phyloP scores from a whole-genome alignment of 2,329 filamentous ascomycete genomes.

The Aspergillus pseudoterreus region DNA sequence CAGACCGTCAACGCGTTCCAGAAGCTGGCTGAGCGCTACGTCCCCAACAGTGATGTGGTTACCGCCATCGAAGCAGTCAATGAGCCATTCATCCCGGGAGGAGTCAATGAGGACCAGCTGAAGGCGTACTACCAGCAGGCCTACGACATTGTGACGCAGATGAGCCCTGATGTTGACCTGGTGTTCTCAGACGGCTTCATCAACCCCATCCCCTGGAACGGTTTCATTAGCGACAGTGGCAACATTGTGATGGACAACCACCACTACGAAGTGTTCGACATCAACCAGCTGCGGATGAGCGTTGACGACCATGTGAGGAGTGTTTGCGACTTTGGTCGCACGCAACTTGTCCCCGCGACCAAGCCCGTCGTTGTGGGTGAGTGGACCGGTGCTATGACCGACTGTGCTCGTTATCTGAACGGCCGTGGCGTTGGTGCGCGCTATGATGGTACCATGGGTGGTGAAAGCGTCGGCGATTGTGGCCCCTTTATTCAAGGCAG shows the following conservation, averaged over 20 bases:
- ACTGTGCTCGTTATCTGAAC: slow-evolving; percentile 52
- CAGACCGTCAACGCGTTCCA: slow-evolving; percentile 53
- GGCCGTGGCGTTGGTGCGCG: slow-evolving; percentile 59
- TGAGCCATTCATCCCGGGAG: slow-evolving; percentile 38
- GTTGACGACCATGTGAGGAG: slow-evolving; percentile 52
- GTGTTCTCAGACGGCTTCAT: slow-evolving; percentile 51
- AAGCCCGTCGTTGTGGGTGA: slow-evolving; percentile 68
- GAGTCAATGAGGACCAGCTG: slow-evolving; percentile 42
- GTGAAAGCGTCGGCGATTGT: slow-evolving; percentile 53
- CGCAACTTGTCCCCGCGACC: slow-evolving; percentile 51
- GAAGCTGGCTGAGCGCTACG: slow-evolving; percentile 56
- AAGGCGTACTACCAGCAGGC: slow-evolving; percentile 56
- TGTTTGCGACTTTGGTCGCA: slow-evolving; percentile 53
- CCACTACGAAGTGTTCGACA: slow-evolving; percentile 63
- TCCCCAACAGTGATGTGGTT: slow-evolving; percentile 56
- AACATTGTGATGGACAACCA: slow-evolving; percentile 64
- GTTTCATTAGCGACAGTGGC: slow-evolving; percentile 50
- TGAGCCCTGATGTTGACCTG: slow-evolving; percentile 47
- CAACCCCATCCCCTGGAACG: slow-evolving; percentile 56
- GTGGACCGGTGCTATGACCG: slow-evolving; percentile 65
- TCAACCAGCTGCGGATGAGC: slow-evolving; percentile 47
- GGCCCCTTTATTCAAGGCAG: slow-evolving; percentile 46
- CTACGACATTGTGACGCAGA: slow-evolving; percentile 44
- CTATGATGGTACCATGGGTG: slow-evolving; percentile 52
- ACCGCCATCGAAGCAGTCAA: slow-evolving; percentile 48